Conservation (phyloP, 495 filamentous ascomycete genomes). For the Aspergillus ellipticus region DNA sequence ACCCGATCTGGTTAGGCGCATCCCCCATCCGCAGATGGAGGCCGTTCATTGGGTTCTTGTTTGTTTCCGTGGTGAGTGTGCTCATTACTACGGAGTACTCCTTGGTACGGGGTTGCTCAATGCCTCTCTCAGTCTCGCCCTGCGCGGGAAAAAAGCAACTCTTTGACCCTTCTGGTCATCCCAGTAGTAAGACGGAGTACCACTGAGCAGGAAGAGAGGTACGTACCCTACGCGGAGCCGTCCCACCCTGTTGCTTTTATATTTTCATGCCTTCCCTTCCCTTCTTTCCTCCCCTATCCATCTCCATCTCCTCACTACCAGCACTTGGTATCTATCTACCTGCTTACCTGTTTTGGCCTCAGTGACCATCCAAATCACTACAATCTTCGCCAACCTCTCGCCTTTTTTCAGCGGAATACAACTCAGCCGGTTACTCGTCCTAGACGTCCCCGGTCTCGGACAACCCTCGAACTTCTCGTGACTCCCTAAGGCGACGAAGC, state of each 20-base stretch:
- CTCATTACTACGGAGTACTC: constrained; percentile 5
- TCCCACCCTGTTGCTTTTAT: constrained; percentile 13
- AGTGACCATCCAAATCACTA: background rate
- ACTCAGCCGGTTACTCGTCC: constrained; percentile 5
- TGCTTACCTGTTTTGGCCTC: background rate
- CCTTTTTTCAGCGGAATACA: too few relatives aligned
- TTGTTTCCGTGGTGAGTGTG: background rate
- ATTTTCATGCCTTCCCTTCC: constrained; percentile 10
- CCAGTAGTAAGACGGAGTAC: too few relatives aligned
- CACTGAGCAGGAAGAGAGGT: constrained; percentile 6
- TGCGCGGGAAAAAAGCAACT: background rate
- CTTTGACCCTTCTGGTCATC: background rate
- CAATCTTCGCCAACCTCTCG: background rate
- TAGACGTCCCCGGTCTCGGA: constrained; percentile 8
- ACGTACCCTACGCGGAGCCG: background rate
- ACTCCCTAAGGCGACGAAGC: constrained; percentile 66
- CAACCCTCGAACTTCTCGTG: constrained; percentile 21
- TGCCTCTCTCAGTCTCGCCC: too few relatives aligned
- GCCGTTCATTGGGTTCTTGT: background rate
- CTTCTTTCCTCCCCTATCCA: constrained; percentile 10
- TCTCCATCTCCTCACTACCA: background rate
- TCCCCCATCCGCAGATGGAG: background rate
- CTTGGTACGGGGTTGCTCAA: background rate
- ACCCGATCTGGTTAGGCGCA: constrained; percentile 12
- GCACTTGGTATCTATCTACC: background rate